These are phyloP conservation scores for Exophiala bonariae DNA, from an alignment of 2,329 filamentous ascomycete genomes.

Conservation along the genomic window DNA sequence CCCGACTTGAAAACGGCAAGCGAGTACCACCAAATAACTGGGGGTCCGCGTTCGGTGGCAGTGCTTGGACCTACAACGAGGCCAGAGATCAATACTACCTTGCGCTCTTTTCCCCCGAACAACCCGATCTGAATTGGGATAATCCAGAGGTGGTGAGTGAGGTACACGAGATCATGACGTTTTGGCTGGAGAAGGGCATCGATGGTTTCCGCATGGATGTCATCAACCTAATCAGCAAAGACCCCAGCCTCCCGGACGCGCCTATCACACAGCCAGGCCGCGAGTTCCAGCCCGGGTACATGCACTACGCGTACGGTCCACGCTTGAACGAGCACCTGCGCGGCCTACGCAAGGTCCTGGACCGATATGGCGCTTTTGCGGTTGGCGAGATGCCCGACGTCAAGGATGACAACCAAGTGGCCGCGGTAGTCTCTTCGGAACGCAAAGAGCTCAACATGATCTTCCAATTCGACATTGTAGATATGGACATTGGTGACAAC, in stretches of 20 bases:
- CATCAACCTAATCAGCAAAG: slow-evolving; percentile 67
- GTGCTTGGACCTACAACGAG: slow-evolving; percentile 62
- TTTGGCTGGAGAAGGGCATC: slow-evolving; percentile 71
- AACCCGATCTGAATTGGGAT: slow-evolving; percentile 80
- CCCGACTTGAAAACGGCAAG: slow-evolving; percentile 52
- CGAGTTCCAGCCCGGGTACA: slow-evolving; percentile 50
- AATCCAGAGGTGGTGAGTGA: slow-evolving; percentile 62
- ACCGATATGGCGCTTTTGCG: slow-evolving; percentile 65
- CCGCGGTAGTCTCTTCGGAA: slow-evolving; percentile 59
- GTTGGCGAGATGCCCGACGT: slow-evolving; percentile 70
- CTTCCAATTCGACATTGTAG: slow-evolving; percentile 67
- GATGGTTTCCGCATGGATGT: slow-evolving; percentile 69
- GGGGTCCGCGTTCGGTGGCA: slow-evolving; percentile 42
- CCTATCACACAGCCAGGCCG: slow-evolving; percentile 48
- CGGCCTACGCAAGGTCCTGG: slow-evolving; percentile 62
- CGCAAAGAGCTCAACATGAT: slow-evolving; percentile 66
- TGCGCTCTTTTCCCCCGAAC: slow-evolving; percentile 68
- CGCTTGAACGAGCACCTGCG: slow-evolving; percentile 66
- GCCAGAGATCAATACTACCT: slow-evolving; percentile 69
- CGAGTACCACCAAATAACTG: slow-evolving; percentile 72
- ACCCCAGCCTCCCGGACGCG: slow-evolving; percentile 55
- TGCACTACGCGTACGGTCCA: slow-evolving; percentile 66
- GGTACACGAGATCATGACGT: slow-evolving; percentile 67
- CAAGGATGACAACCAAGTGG: slow-evolving; percentile 57
- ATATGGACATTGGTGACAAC: slow-evolving; percentile 55